Conservation (phyloP, 805 yeast species). For the Wickerhamomyces canadensis region DNA sequence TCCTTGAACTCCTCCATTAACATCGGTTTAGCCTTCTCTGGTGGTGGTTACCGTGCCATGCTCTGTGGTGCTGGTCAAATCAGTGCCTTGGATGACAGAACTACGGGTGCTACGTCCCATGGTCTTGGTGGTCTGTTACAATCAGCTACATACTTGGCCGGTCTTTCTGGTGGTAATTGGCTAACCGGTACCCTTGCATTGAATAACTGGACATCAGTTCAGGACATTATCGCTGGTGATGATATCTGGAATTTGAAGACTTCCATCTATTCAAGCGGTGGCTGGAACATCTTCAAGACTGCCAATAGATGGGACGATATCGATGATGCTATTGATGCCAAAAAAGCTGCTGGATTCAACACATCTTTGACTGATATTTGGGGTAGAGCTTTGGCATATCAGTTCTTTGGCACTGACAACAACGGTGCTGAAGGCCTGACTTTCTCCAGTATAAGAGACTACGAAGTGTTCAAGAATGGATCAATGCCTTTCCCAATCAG, state of each 20-base stretch:
- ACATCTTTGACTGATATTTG: constrained; percentile 66
- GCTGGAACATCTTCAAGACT: constrained; percentile 46
- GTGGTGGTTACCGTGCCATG: constrained; percentile 91
- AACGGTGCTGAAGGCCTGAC: constrained; percentile 61
- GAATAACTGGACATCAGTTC: constrained; percentile 69
- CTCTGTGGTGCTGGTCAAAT: constrained; percentile 75
- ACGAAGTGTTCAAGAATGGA: constrained; percentile 51
- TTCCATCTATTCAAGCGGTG: constrained; percentile 56
- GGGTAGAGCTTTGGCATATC: constrained; percentile 70
- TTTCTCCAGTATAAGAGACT: constrained; percentile 49
- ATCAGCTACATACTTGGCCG: constrained; percentile 64
- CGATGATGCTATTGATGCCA: constrained; percentile 45
- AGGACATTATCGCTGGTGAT: constrained; percentile 40
- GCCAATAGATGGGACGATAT: constrained; percentile 47
- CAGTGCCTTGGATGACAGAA: constrained; percentile 69
- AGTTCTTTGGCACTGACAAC: constrained; percentile 55
- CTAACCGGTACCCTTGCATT: constrained; percentile 58
- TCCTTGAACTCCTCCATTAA: constrained; percentile 32
- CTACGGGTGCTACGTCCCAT: constrained; percentile 42
- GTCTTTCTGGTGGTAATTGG: constrained; percentile 82
- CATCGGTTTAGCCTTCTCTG: constrained; percentile 59
- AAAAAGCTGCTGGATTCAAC: constrained; percentile 56
- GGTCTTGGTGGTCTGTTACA: constrained; percentile 70
- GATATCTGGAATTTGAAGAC: constrained; percentile 64
- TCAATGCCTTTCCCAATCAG: constrained; percentile 70